Percentiles rank a stretch among this genome's conserved stretches.
phyloP scores from a whole-genome alignment of 1,139 yeast species.

The Debaryomycetaceae sp. region DNA sequence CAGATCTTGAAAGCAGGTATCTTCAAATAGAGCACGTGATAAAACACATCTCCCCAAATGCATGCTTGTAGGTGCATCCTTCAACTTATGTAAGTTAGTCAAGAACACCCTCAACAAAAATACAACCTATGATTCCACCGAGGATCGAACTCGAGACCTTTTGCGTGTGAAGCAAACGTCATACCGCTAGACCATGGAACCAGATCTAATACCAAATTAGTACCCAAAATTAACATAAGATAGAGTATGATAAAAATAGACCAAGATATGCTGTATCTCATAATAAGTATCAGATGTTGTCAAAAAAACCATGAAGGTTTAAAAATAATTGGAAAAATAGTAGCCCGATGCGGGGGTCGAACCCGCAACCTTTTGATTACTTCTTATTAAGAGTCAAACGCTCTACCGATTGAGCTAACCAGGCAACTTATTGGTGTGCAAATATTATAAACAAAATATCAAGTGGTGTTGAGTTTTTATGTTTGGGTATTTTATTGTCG shows the following conservation, averaged over 20 bases:
- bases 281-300: no score
- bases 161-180: slow-evolving; percentile 22
- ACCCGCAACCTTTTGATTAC: slow-evolving; percentile 47
- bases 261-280: no score
- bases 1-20: no score
- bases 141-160: slow-evolving; percentile 28
- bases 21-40: not conserved
- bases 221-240: no score
- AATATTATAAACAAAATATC: no score
- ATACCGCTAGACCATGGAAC: slow-evolving; percentile 23
- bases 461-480: no score
- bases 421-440: no score
- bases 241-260: no score
- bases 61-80: not conserved
- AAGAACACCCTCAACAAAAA: slow-evolving; percentile 1
- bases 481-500: no score
- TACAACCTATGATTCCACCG: slow-evolving; percentile 19
- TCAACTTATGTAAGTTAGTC: not conserved
- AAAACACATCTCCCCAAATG: not conserved
- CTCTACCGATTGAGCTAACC: slow-evolving; percentile 19
- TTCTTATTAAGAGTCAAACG: slow-evolving; percentile 17
- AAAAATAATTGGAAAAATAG: no score
- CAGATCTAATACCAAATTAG: slow-evolving; percentile 1
- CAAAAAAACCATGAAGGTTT: no score
- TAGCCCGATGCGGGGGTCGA: slow-evolving; percentile 53